Conservation (phyloP, 768 basidiomycete species). For the Rhodosporidiobolus sp. region DNA sequence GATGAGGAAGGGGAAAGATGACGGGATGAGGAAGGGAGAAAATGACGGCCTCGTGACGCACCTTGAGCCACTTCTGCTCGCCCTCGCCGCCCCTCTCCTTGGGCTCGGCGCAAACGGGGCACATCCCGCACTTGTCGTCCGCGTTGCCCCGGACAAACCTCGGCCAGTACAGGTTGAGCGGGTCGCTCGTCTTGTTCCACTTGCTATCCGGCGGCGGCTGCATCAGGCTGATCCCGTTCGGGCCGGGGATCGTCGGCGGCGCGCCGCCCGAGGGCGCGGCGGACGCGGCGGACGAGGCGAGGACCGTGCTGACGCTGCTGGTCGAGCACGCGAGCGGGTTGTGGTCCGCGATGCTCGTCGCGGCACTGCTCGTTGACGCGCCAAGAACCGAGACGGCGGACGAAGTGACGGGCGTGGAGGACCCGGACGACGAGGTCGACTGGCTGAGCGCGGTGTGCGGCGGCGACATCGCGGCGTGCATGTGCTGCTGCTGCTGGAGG, state of each 20-base stretch:
- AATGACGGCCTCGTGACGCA: conserved; percentile 46
- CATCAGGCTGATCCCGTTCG: conserved; percentile 12
- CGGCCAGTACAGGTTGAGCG: conserved; percentile 72
- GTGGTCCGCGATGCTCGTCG: neutral
- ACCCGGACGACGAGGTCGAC: neutral
- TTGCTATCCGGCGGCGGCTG: conserved; percentile 18
- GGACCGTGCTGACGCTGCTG: too few relatives aligned
- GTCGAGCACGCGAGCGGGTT: neutral
- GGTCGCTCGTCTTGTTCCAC: conserved; percentile 45
- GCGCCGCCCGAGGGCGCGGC: neutral
- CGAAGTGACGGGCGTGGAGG: neutral
- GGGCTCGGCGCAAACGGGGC: conserved; percentile 70
- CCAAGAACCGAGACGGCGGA: neutral
- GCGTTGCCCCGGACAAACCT: conserved; percentile 71
- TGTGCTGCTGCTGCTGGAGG: neutral
- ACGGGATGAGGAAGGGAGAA: neutral
- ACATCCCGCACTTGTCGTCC: conserved; percentile 66
- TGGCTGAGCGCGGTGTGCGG: neutral
- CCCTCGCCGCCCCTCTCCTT: conserved; percentile 62
- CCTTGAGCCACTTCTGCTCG: conserved; percentile 66
- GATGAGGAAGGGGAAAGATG: neutral
- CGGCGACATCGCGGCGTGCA: conserved; percentile 4
- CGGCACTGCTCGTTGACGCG: neutral
- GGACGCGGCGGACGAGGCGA: neutral
- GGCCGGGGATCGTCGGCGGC: neutral